phyloP scores from a whole-genome alignment of 2,329 filamentous ascomycete species.

The Coniochaeta prunicola region DNA sequence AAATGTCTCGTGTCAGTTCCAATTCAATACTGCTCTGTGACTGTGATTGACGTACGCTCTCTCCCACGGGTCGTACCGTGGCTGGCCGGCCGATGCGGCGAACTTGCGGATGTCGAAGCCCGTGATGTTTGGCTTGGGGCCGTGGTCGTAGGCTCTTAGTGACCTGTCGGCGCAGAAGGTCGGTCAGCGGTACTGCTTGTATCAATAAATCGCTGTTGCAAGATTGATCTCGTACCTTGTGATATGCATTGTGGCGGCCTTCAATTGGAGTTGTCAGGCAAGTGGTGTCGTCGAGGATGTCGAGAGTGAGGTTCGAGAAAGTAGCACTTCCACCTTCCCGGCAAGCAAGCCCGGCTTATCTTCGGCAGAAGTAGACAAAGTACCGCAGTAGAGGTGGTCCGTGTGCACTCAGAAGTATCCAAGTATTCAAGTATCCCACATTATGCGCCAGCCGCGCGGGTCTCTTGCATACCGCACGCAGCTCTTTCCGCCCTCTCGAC shows the following conservation, averaged over 20 bases:
- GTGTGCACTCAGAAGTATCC: neutral
- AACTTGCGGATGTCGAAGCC: conserved; percentile 86
- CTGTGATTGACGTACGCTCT: conserved; percentile 41
- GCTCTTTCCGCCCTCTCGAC: conserved; percentile 1
- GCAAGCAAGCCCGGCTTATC: neutral
- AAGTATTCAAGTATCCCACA: no score
- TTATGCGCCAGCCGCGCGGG: neutral
- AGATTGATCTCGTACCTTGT: conserved; percentile 20
- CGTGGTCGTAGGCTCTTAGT: conserved; percentile 37
- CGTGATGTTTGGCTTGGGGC: conserved; percentile 68
- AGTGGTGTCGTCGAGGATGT: neutral
- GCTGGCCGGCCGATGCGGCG: conserved; percentile 59
- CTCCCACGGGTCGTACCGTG: conserved; percentile 61
- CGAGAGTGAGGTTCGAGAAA: neutral
- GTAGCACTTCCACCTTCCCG: neutral
- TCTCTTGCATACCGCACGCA: neutral
- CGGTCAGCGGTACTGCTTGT: conserved; percentile 20
- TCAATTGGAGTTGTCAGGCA: conserved; percentile 4
- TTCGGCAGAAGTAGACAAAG: neutral
- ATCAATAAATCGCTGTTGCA: conserved; percentile 17
- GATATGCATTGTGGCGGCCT: conserved; percentile 13
- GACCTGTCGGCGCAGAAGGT: conserved; percentile 27
- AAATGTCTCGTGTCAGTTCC: neutral
- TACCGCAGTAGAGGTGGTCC: neutral
- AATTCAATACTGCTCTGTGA: neutral